These are phyloP conservation scores for Podosphaera xanthii DNA, from an alignment of 2,329 filamentous ascomycete species.

Conservation along the genomic window DNA sequence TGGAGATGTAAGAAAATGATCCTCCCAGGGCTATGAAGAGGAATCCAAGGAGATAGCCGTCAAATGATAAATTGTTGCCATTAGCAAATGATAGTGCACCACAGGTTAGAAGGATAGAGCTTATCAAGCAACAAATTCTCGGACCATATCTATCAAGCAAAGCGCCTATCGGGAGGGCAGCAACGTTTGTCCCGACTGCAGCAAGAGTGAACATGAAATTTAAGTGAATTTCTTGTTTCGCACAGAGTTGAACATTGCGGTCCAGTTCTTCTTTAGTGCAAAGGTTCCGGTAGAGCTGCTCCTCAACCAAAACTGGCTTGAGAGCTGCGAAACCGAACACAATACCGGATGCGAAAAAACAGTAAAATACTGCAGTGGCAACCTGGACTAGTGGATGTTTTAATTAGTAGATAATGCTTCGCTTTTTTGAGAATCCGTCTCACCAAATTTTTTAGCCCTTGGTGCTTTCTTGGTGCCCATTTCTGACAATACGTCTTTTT, in stretches of 20 bases:
- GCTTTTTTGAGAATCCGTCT: not conserved
- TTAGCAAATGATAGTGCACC: slow-evolving; percentile 57
- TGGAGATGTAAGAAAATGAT: slow-evolving; percentile 61
- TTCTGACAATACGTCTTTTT: not conserved
- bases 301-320: slow-evolving; percentile 54
- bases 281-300: slow-evolving; percentile 44
- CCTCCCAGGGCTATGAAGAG: slow-evolving; percentile 57
- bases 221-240: slow-evolving; percentile 38
- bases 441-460: not conserved
- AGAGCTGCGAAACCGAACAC: slow-evolving; percentile 72
- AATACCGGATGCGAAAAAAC: slow-evolving; percentile 54
- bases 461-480: not conserved
- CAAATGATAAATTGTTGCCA: slow-evolving; percentile 39
- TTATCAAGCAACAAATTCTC: slow-evolving; percentile 48
- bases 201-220: slow-evolving; percentile 89
- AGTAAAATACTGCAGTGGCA: slow-evolving; percentile 43
- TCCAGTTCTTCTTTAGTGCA: slow-evolving; percentile 33
- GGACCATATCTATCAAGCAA: slow-evolving; percentile 70
- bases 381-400: slow-evolving; percentile 35
- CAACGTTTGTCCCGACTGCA: slow-evolving; percentile 71
- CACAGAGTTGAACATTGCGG: slow-evolving; percentile 27
- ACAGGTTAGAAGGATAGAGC: slow-evolving; percentile 39
- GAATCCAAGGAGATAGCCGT: slow-evolving; percentile 54
- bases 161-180: slow-evolving; percentile 63
- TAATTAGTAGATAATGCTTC: not conserved